Base-by-base conservation (phyloP, 2,329 filamentous ascomycete genomes). In the Clonostachys byssicola region DNA sequence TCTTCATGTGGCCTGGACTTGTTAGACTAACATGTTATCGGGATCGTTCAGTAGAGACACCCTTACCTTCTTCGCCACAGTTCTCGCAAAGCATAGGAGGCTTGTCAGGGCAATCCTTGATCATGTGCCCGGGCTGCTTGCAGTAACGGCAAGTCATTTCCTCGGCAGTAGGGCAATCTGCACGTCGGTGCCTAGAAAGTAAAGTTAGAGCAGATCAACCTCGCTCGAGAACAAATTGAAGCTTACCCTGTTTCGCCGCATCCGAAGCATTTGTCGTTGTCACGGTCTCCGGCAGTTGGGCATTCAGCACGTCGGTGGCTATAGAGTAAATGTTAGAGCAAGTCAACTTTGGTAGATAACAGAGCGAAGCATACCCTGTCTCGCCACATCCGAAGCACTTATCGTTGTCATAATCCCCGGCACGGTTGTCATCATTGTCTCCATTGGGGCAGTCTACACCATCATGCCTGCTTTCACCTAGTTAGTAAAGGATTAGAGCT, bases 91-190 rank as follows among this genome's bases (percentile, higher is more conserved):
- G 51, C 56, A 67, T 65, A 2, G 82, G 70, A 7, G 75, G 74
- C 51, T 78, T 79, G 2, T 75, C 64, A 2, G 85, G 84, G 53
- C 87, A 91, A 45, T 86, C 81, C 17, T 77, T 74, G 45, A 77
- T 68, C 56, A 80, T 65, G 54, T 81, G 78, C 6, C 77, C 78
- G 20, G 70, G 63, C 55, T 78, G 58, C 48, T 72, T 67, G 64
- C 78, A 82, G 51, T 66, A 71, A 34, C 61, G 63, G 52, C 73
- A 77, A 20, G 56, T 47, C 49, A 60, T 62, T 14, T 59, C 57
- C 42, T 56, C 50, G 1, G 63, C 54, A 38, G 58, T 62, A 5
- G 67, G 60, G 30, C 68, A 72, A 5, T 71, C 67, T 2, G 60
- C 61, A 41, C 59, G 61, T 12, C 54, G 57, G 48, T 64, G 64